These are phyloP conservation scores for Rhododendron kiyosumense DNA, from an alignment of 148 eudicot genomes.

Conservation along the genomic window DNA sequence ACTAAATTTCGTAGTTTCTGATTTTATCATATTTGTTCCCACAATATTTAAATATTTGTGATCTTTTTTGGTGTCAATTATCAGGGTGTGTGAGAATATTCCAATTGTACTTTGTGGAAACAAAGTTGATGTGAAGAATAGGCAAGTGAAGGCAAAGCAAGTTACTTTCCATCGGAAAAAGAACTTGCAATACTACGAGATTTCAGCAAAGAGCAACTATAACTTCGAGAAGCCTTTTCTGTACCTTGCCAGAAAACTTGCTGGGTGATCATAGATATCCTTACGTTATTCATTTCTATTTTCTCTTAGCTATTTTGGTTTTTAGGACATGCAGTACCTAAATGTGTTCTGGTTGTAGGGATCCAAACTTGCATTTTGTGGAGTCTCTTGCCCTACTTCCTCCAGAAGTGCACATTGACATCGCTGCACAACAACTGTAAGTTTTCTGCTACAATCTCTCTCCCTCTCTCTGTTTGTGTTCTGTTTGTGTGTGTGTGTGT, in stretches of 20 bases:
- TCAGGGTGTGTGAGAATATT: slow-evolving; percentile 47
- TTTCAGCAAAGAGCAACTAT: slow-evolving; percentile 54
- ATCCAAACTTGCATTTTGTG: slow-evolving; percentile 43
- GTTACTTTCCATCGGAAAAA: slow-evolving; percentile 50
- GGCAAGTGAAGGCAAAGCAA: slow-evolving; percentile 49
- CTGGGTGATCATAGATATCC: slow-evolving; percentile 25
- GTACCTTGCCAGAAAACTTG: slow-evolving; percentile 51
- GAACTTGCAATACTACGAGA: slow-evolving; percentile 47
- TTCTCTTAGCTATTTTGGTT: background rate
- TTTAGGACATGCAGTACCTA: background rate
- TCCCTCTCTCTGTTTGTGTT: too few relatives aligned
- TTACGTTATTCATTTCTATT: background rate
- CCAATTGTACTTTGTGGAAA: slow-evolving; percentile 53
- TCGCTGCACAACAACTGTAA: slow-evolving; percentile 45
- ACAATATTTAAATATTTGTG: background rate
- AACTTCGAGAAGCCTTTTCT: slow-evolving; percentile 50
- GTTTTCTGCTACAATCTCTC: background rate
- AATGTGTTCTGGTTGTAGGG: slow-evolving; percentile 23
- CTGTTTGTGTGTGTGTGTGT: too few relatives aligned
- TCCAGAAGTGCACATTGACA: slow-evolving; percentile 46
- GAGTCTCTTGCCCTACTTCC: slow-evolving; percentile 45
- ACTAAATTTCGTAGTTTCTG: background rate
- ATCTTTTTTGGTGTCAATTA: background rate
- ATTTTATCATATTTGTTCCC: background rate
- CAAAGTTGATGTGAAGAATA: slow-evolving; percentile 55